Conservation (phyloP, 2,329 filamentous ascomycete genomes). For the Fusarium virguliforme region DNA sequence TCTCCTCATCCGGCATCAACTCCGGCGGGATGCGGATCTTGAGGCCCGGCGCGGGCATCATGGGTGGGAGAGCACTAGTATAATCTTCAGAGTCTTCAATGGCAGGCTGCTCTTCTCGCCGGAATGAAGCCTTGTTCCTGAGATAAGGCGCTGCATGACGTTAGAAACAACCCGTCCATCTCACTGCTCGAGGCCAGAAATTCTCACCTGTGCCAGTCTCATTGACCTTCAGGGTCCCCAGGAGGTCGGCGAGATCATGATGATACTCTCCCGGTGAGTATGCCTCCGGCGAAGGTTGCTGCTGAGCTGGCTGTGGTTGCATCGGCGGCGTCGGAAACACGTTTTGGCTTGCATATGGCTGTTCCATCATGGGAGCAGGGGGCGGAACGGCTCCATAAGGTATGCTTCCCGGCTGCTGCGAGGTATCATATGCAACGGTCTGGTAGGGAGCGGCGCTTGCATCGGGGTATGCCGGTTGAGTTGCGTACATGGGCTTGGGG, state of each 20-base stretch:
- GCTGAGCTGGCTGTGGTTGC: conserved; percentile 50
- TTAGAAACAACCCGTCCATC: conserved; percentile 17
- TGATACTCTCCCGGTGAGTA: conserved; percentile 77
- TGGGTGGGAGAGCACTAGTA: conserved; percentile 78
- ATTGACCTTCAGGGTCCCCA: conserved; percentile 90
- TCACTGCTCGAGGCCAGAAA: not conserved
- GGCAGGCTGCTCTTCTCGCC: conserved; percentile 73
- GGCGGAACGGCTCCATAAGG: conserved; percentile 70
- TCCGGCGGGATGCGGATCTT: conserved; percentile 92
- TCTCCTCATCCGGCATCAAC: conserved; percentile 91
- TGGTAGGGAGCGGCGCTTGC: conserved; percentile 63
- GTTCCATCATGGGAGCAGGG: conserved; percentile 66
- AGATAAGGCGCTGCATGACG: conserved; percentile 82
- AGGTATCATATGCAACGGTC: conserved; percentile 64
- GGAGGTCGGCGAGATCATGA: conserved; percentile 82
- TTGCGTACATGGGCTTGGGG: conserved; percentile 64
- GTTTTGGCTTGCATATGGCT: conserved; percentile 64
- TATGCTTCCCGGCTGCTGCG: conserved; percentile 63
- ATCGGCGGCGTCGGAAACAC: conserved; percentile 70
- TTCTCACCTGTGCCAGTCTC: conserved; percentile 87
- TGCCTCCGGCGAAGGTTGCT: conserved; percentile 62
- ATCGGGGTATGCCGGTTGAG: conserved; percentile 66
- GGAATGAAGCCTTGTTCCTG: conserved; percentile 71
- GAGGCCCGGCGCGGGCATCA: conserved; percentile 77
- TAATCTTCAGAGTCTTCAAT: conserved; percentile 82